Base-by-base conservation (phyloP, 2,329 filamentous ascomycete species). In the Teratosphaeria viscida region DNA sequence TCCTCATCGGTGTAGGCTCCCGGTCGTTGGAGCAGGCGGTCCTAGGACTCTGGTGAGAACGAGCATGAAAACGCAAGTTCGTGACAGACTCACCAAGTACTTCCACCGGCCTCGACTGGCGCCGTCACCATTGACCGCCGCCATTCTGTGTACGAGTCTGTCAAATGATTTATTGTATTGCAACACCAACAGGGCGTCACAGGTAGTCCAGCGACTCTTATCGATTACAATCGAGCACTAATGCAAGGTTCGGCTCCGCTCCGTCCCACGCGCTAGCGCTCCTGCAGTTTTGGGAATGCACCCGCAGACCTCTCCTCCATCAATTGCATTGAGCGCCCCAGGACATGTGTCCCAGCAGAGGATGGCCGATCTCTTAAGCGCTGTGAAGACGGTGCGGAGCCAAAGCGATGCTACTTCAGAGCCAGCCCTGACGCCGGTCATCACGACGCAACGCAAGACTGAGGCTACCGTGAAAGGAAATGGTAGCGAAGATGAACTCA, bases 1-100 rank as follows among this genome's bases (percentile, higher is more conserved):
- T 71, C 67, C 3, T 84, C 81, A 64, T 92, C 87, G 37, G 88
- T 92, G 73, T 89, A 96, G 1, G 94, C 90, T 1, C 94, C 92
- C 3, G 82, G 77, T 35, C 85, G 86, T 60, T 81, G 85, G 59
- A 95, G 82, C 64, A 96, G 85, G 63, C 82, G 86, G 75, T 97
- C 43, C 43, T 49, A 10, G 5, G 8, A 19, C 37, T 43, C 12
- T 43, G 1, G 16, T 49, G 0, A 49, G n/a, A 6, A 6, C 8
- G n/a, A 6, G 7, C 3, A 49, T 49, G 5, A 5, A 3, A 19
- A 6, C 43, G 8, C 16, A 10, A 49, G 19, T 26, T 19, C 6
- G 8, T 19, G 43, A 19, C n/a, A 49, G 19, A 23, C 43, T 26
- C 16, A 49, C 85, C 60, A 97, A 82, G 72, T 95, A 87, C 73